phyloP scores from a whole-genome alignment of 1,284 basidiomycete genomes.

The Melanopsichium pennsylvanicum region DNA sequence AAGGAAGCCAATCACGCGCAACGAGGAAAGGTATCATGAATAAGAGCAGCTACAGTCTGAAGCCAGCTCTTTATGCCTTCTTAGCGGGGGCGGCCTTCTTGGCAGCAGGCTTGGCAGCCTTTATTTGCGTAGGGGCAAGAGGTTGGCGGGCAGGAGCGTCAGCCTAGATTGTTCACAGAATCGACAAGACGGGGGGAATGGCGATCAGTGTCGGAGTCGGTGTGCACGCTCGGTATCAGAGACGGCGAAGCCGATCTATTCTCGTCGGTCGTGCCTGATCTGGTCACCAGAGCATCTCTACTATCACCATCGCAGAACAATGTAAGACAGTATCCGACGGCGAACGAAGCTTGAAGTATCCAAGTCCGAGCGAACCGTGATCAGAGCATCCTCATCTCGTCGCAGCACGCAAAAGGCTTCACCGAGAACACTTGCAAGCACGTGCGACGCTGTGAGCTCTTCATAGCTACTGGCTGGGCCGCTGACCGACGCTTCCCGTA shows the following conservation, averaged over 20 bases:
- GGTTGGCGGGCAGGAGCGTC: constrained; percentile 46
- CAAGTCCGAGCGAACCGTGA: too few species aligned
- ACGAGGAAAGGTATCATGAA: constrained; percentile 36
- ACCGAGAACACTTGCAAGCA: background rate
- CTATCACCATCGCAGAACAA: too few species aligned
- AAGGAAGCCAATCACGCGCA: constrained; percentile 14
- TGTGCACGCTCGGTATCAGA: constrained; percentile 5
- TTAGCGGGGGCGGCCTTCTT: constrained; percentile 61
- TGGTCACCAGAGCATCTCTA: too few species aligned
- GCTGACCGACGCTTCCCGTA: background rate
- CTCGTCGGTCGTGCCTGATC: constrained; percentile 3
- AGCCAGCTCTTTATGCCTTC: constrained; percentile 41
- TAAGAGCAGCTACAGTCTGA: constrained; percentile 16
- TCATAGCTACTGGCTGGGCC: constrained; percentile 1
- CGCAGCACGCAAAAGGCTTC: too few species aligned
- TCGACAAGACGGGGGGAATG: constrained; percentile 9
- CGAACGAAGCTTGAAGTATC: too few species aligned
- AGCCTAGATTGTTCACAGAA: constrained; percentile 36
- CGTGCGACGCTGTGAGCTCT: background rate
- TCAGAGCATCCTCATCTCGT: too few species aligned
- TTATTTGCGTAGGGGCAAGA: constrained; percentile 45
- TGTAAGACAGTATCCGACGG: too few species aligned
- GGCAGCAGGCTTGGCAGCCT: constrained; percentile 61
- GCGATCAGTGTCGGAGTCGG: constrained; percentile 40
- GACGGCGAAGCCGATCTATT: background rate